Conservation (phyloP, 495 filamentous ascomycete species). For the Daldinia bambusicola region DNA sequence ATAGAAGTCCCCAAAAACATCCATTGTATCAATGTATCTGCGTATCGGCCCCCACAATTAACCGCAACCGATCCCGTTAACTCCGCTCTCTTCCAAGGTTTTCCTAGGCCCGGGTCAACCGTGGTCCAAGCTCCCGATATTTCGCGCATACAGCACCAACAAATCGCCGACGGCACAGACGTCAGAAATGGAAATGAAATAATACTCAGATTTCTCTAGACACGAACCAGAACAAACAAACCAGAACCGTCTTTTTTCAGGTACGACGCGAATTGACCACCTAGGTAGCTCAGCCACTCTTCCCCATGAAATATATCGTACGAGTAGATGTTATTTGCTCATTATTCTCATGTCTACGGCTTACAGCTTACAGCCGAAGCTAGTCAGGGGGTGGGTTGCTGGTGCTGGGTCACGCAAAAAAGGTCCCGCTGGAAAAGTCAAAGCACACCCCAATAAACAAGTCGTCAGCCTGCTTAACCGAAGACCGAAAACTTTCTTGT, state of each 20-base stretch:
- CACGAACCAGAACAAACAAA: background rate
- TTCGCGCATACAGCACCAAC: background rate
- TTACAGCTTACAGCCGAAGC: background rate
- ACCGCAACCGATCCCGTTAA: slow-evolving; percentile 40
- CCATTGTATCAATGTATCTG: background rate
- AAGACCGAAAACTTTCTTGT: slow-evolving; percentile 26
- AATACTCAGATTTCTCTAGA: slow-evolving; percentile 17
- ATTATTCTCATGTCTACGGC: background rate
- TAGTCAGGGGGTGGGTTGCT: slow-evolving; percentile 4
- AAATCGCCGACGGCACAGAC: slow-evolving; percentile 9
- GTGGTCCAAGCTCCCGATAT: background rate
- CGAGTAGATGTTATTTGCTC: slow-evolving; percentile 8
- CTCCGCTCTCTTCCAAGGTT: slow-evolving; percentile 12
- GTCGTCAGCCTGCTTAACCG: slow-evolving; percentile 18
- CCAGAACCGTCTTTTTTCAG: slow-evolving; percentile 14
- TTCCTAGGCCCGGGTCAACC: background rate
- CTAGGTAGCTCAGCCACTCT: slow-evolving; percentile 14
- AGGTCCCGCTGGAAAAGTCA: slow-evolving; percentile 14
- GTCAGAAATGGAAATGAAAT: slow-evolving; percentile 1
- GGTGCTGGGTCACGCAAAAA: slow-evolving; percentile 19
- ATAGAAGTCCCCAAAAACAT: background rate
- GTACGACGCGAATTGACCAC: slow-evolving; percentile 1
- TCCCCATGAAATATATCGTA: slow-evolving; percentile 9
- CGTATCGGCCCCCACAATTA: slow-evolving; percentile 34
- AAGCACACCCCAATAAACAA: slow-evolving; percentile 18